Evolutionary conservation across 2,329 filamentous ascomycete genomes (phyloP).

Genomic region (Sclerotinia sclerotiorum): DNA sequence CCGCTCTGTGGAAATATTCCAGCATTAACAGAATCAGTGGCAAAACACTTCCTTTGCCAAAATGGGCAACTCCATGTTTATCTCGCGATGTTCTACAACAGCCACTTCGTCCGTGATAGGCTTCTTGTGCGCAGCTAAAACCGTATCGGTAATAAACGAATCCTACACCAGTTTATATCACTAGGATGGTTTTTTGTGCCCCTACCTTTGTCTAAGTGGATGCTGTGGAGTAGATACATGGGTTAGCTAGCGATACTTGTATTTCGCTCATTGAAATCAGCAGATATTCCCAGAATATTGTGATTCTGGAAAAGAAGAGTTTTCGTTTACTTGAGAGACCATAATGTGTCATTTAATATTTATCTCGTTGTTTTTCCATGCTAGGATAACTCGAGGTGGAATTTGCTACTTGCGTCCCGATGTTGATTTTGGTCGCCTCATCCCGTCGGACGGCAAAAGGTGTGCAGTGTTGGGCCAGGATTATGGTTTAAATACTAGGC

Average conservation of each 20-base stretch:
- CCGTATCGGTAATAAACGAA: conserved; percentile 17
- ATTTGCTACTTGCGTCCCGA: neutral
- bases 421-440: neutral
- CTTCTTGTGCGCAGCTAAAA: conserved; percentile 7
- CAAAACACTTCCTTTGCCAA: conserved; percentile 2
- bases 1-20: neutral
- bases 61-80: neutral
- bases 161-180: conserved; percentile 14
- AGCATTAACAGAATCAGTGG: neutral
- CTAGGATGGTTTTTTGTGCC: conserved; percentile 8
- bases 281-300: neutral
- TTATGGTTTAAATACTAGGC: conserved; percentile 8
- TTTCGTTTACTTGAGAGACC: neutral
- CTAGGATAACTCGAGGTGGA: neutral
- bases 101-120: conserved; percentile 22
- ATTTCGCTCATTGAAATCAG: neutral
- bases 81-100: conserved; percentile 13
- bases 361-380: neutral
- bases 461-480: conserved; percentile 22
- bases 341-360: neutral
- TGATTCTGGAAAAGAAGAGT: neutral
- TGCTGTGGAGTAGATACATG: conserved; percentile 5
- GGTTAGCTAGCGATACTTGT: neutral
- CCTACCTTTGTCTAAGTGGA: conserved; percentile 23
- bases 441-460: neutral